Conservation (phyloP, 2,329 filamentous ascomycete species). For the Penicillium corylophilum region DNA sequence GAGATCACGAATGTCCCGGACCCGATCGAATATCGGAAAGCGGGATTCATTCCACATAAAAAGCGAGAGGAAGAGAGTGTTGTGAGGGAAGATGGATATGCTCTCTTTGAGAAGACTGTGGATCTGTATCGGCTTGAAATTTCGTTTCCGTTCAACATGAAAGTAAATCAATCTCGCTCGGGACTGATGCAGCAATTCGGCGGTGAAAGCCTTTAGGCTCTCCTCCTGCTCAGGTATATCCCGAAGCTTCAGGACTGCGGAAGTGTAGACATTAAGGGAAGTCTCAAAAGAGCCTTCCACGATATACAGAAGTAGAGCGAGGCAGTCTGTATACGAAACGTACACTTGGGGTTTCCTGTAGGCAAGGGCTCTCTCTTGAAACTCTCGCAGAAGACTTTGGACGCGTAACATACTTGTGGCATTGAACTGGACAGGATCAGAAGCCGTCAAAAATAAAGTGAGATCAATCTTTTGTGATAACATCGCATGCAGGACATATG, state of each 20-base stretch:
- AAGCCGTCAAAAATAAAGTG: background rate
- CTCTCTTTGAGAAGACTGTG: slow-evolving; percentile 62
- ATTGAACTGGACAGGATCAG: slow-evolving; percentile 20
- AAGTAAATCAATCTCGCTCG: slow-evolving; percentile 65
- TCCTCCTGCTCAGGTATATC: slow-evolving; percentile 43
- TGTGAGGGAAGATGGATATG: slow-evolving; percentile 66
- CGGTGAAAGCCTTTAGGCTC: slow-evolving; percentile 31
- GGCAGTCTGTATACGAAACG: slow-evolving; percentile 58
- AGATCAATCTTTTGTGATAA: slow-evolving; percentile 38
- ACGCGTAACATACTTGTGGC: slow-evolving; percentile 39
- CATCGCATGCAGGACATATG: slow-evolving; percentile 43
- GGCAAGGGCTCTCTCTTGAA: slow-evolving; percentile 58
- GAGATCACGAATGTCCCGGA: slow-evolving; percentile 61
- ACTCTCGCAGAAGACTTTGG: slow-evolving; percentile 50
- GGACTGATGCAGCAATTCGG: slow-evolving; percentile 68
- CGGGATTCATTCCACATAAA: slow-evolving; percentile 72
- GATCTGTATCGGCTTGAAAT: slow-evolving; percentile 67
- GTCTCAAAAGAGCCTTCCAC: slow-evolving; percentile 37
- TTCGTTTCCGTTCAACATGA: slow-evolving; percentile 61
- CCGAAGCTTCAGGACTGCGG: slow-evolving; percentile 46
- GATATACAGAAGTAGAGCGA: slow-evolving; percentile 68
- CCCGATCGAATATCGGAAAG: slow-evolving; percentile 71
- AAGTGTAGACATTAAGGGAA: slow-evolving; percentile 41
- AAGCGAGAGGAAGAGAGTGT: slow-evolving; percentile 71
- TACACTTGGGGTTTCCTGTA: slow-evolving; percentile 51